Evolutionary conservation across 169 alveolate genomes (phyloP).

Genomic region (Plasmodium reichenowi): DNA sequence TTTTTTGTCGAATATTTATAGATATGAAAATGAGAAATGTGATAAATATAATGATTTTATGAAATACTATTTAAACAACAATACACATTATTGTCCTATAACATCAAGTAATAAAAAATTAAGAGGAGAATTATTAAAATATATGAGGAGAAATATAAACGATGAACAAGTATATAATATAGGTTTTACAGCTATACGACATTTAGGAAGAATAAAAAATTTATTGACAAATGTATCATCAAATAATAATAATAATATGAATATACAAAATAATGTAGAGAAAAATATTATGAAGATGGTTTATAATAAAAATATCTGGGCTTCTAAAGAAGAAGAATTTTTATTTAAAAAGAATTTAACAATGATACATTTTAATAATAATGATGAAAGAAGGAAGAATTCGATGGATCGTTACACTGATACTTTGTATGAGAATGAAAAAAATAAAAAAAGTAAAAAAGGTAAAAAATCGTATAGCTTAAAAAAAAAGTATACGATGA

Average conservation of each 20-base stretch:
- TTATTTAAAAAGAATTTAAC: conserved; percentile 27
- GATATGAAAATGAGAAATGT: conserved; percentile 68
- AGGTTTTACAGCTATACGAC: conserved; percentile 68
- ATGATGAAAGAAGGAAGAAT: background rate
- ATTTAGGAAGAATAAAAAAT: conserved; percentile 42
- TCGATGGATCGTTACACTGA: background rate
- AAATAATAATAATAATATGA: background rate
- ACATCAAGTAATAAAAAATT: conserved; percentile 52
- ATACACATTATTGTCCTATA: conserved; percentile 49
- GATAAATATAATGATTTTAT: conserved; percentile 50
- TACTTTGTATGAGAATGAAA: background rate
- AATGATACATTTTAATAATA: background rate
- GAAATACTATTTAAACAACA: conserved; percentile 13
- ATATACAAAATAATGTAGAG: background rate
- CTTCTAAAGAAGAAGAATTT: conserved; percentile 24
- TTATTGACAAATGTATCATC: background rate
- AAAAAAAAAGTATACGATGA: conserved; percentile 1
- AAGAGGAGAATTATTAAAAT: conserved; percentile 46
- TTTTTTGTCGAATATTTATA: conserved; percentile 26
- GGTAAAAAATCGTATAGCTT: conserved; percentile 1
- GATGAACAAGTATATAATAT: conserved; percentile 22
- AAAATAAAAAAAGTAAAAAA: conserved; percentile 6
- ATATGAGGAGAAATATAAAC: conserved; percentile 23
- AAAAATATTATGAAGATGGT: background rate
- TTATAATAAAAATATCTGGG: conserved; percentile 4